These are phyloP conservation scores for Bruguiera parviflora DNA, from an alignment of 345 rosid species.

Conservation along the genomic window DNA sequence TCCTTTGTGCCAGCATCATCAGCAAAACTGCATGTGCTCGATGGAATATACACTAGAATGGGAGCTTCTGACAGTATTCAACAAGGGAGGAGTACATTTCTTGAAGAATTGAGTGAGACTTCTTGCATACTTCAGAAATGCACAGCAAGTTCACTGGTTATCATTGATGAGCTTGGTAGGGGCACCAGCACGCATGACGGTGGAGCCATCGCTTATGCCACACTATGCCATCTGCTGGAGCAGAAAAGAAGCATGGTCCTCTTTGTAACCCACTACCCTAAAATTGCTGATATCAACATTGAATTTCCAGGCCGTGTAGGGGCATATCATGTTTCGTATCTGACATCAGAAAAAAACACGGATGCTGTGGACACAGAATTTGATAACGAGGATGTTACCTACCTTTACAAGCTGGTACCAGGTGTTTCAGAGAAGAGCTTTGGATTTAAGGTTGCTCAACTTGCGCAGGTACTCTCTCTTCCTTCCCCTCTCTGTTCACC, in stretches of 20 bases:
- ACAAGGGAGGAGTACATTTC: slow-evolving; percentile 85
- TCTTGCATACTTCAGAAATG: slow-evolving; percentile 67
- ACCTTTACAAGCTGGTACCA: slow-evolving; percentile 77
- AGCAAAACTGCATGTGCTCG: slow-evolving; percentile 69
- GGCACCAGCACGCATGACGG: slow-evolving; percentile 98
- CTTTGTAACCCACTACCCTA: slow-evolving; percentile 93
- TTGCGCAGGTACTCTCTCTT: slow-evolving; percentile 61
- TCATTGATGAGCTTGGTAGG: slow-evolving; percentile 91
- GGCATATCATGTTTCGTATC: slow-evolving; percentile 83
- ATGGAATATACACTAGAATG: slow-evolving; percentile 85
- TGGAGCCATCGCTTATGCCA: slow-evolving; percentile 87
- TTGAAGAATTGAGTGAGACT: slow-evolving; percentile 89
- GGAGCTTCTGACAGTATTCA: slow-evolving; percentile 97
- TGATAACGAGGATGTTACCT: slow-evolving; percentile 66
- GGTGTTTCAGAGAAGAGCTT: slow-evolving; percentile 87
- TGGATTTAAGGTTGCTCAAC: slow-evolving; percentile 86
- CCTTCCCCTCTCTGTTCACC: neutral
- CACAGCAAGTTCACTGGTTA: slow-evolving; percentile 68
- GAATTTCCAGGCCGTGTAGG: slow-evolving; percentile 56
- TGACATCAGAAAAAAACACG: slow-evolving; percentile 42
- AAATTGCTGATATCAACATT: slow-evolving; percentile 56
- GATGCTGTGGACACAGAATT: slow-evolving; percentile 20
- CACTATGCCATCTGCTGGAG: slow-evolving; percentile 65
- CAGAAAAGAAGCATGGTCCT: slow-evolving; percentile 74
- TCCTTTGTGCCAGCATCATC: slow-evolving; percentile 92